Base-by-base conservation (phyloP, 176 grass and related monocot species). In the Zoysia pacifica region DNA sequence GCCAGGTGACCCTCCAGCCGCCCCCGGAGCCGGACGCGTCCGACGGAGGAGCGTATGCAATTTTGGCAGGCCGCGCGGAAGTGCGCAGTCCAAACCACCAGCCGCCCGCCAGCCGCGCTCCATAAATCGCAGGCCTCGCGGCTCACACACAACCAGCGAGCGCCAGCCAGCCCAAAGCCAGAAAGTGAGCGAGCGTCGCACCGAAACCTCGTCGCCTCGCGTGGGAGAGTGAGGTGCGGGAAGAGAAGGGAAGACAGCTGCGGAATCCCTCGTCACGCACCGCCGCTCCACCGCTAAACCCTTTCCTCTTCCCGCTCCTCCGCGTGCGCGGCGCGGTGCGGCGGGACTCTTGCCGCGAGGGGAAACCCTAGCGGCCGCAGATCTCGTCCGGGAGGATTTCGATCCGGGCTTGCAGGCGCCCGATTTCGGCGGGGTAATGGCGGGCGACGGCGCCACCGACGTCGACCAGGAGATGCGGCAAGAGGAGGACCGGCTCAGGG, bases 291-390 rank as follows among this genome's bases (percentile, higher is more conserved):
- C 47, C 65, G 78, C 16, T 42, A 52, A 78, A 63, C 80, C 51
- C 41, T 20, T 12, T 52, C 59, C 19, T 35, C 19, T 1, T 5
- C 46, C 61, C 37, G 47, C 48, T 68, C 75, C 18, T 37, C 67
- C 79, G 59, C 44, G 10, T 42, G 58, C 47, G 48, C 39, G 40
- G 44, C 83, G 15, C 58, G 11, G 43, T 2, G 2, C 40, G 12
- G 20, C 28, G 28, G 28, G 15, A 8, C 19, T 13, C 62, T 12
- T 8, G 44, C 62, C 62, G 73, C 83, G 9, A 14, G 76, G 71
- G 76, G 76, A 87, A 83, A 90, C 89, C 80, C 89, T 91, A 80
- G 81, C 63, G 7, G 65, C 80, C 4, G 44, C 75, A 84, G 82
- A 88, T 91, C 85, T 85, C 81, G 73, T 28, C 5, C 55, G 59